Percentiles rank a stretch among this genome's conserved stretches.
Conservation (phyloP, 768 basidiomycete species). For the Auricularia heimuer region DNA sequence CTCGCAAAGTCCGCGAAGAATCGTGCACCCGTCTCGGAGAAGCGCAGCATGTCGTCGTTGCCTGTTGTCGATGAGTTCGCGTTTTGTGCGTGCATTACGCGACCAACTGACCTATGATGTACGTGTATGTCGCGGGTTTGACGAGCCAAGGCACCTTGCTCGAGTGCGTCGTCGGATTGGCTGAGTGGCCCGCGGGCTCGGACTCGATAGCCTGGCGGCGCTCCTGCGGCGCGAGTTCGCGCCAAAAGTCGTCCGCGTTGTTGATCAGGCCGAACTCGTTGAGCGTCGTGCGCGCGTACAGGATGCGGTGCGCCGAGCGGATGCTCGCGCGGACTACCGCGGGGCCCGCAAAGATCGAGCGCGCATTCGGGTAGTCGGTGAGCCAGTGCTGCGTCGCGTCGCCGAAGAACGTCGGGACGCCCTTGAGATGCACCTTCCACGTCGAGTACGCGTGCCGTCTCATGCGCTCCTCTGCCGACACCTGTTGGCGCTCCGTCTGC, state of each 20-base stretch:
- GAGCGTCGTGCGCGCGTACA: constrained; percentile 56
- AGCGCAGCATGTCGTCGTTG: constrained; percentile 67
- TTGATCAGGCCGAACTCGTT: constrained; percentile 57
- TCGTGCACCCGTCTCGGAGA: constrained; percentile 79
- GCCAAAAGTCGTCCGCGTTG: constrained; percentile 34
- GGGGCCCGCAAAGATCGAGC: constrained; percentile 58
- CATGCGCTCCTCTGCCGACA: background rate
- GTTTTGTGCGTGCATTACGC: constrained; percentile 71
- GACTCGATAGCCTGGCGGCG: background rate
- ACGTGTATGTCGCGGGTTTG: constrained; percentile 80
- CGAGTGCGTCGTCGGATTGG: background rate
- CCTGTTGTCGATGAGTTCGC: constrained; percentile 37
- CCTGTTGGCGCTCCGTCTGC: constrained; percentile 3
- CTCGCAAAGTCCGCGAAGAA: constrained; percentile 82
- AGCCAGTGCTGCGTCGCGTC: constrained; percentile 60
- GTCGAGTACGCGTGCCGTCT: constrained; percentile 44
- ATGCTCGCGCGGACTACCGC: constrained; percentile 54
- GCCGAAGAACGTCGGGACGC: constrained; percentile 48
- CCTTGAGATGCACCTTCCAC: constrained; percentile 64
- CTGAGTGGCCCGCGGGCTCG: background rate
- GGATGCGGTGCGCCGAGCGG: constrained; percentile 60
- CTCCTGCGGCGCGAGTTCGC: constrained; percentile 8
- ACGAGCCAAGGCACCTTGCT: constrained; percentile 20
- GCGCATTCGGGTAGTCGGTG: constrained; percentile 53
- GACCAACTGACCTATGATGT: constrained; percentile 66